Evolutionary conservation across 192 early-diverging fungal genomes (phyloP).

Genomic region (Ambispora gerdemannii): DNA sequence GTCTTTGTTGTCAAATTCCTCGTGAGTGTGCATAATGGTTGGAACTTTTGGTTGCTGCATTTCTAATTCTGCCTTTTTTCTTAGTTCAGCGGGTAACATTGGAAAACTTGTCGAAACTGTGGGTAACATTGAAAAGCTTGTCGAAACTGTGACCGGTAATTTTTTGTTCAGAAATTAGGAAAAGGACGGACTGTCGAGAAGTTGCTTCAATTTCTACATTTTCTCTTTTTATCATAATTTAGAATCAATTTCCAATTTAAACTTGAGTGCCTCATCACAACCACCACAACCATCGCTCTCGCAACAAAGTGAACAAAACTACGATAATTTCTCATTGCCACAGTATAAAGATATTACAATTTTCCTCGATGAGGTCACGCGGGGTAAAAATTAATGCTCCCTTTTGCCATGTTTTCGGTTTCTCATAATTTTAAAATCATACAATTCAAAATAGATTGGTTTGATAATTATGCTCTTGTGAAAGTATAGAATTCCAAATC

Average conservation of each 20-base stretch:
- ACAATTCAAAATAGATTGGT: background rate
- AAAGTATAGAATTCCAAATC: conserved; percentile 47
- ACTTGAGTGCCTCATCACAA: background rate
- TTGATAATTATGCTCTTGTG: conserved; percentile 13
- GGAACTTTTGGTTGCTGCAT: background rate
- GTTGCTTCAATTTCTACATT: background rate
- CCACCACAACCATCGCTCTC: no score
- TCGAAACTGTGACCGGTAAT: background rate
- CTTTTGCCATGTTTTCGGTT: background rate
- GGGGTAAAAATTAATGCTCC: no score
- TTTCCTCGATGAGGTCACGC: conserved; percentile 40
- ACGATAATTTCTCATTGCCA: conserved; percentile 15
- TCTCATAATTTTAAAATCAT: background rate
- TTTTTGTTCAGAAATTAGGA: background rate
- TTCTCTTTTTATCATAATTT: background rate
- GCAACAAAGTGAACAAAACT: background rate
- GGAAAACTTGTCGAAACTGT: background rate
- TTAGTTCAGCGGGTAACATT: background rate
- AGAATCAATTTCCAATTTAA: background rate
- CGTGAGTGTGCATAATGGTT: background rate
- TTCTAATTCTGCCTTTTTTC: background rate
- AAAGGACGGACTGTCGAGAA: background rate
- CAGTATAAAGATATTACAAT: conserved; percentile 47
- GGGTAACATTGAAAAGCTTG: background rate
- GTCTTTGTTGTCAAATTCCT: background rate